These are phyloP conservation scores for Lactarius hengduanensis DNA, from an alignment of 768 basidiomycete species.

Conservation along the genomic window DNA sequence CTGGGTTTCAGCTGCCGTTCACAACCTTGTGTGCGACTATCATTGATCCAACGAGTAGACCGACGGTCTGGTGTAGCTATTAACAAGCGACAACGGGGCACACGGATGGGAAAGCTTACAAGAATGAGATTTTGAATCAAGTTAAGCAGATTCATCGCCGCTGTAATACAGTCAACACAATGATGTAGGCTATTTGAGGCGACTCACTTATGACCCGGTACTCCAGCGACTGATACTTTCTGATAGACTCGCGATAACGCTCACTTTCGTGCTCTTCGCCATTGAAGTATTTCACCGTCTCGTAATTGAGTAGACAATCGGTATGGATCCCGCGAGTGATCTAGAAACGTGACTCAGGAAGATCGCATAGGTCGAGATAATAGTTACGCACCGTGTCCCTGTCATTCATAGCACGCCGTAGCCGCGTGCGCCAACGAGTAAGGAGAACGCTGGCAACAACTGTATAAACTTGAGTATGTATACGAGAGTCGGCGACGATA, in stretches of 20 bases:
- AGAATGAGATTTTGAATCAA: slow-evolving; percentile 81
- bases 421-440: slow-evolving; percentile 69
- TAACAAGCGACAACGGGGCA: not conserved
- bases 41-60: slow-evolving; percentile 77
- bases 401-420: slow-evolving; percentile 81
- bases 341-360: slow-evolving; percentile 35
- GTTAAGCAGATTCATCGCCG: slow-evolving; percentile 71
- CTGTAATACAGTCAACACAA: slow-evolving; percentile 36
- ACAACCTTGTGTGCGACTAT: slow-evolving; percentile 74
- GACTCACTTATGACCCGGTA: slow-evolving; percentile 68
- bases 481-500: not conserved
- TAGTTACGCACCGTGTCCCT: slow-evolving; percentile 59
- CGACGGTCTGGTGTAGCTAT: slow-evolving; percentile 51
- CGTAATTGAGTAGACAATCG: slow-evolving; percentile 77
- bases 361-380: slow-evolving; percentile 9
- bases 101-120: slow-evolving; percentile 39
- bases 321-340: slow-evolving; percentile 80
- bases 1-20: slow-evolving; percentile 49
- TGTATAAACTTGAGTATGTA: slow-evolving; percentile 30
- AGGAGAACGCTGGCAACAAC: slow-evolving; percentile 53
- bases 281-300: slow-evolving; percentile 88
- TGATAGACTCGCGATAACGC: slow-evolving; percentile 69
- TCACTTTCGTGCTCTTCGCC: slow-evolving; percentile 77
- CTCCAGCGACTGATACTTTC: slow-evolving; percentile 71
- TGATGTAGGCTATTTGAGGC: not conserved